Conservation (phyloP, 768 basidiomycete genomes). For the Mycena venus region DNA sequence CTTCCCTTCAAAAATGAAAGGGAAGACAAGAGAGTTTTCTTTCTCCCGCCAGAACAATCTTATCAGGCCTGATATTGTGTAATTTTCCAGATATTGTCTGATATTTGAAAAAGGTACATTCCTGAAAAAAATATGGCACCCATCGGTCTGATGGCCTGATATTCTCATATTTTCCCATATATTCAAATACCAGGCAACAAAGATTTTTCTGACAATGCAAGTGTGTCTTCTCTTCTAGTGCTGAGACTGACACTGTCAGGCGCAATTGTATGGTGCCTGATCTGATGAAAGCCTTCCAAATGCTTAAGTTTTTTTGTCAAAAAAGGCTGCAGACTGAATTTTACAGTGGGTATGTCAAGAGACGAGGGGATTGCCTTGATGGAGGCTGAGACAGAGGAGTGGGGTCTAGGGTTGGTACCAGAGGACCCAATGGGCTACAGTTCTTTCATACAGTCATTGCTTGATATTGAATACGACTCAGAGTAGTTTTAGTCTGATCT, state of each 20-base stretch:
- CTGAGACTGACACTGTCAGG: constrained; percentile 6
- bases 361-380: neutral
- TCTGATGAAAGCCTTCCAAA: constrained; percentile 8
- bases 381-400: neutral
- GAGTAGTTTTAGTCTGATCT: too few relatives aligned
- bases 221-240: constrained; percentile 12
- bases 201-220: too few relatives aligned
- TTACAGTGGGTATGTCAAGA: neutral
- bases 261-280: neutral
- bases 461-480: neutral
- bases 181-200: too few relatives aligned
- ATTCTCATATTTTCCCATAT: too few relatives aligned
- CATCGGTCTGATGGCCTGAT: too few relatives aligned
- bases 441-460: neutral
- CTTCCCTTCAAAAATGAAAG: too few relatives aligned
- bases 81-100: too few relatives aligned
- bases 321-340: neutral
- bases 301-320: constrained; percentile 14
- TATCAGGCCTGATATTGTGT: too few relatives aligned
- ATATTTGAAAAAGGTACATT: too few relatives aligned
- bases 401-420: neutral
- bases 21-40: too few relatives aligned
- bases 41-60: too few relatives aligned
- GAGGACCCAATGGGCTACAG: neutral
- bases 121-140: too few relatives aligned